These are phyloP conservation scores for Podosphaera aphanis DNA, from an alignment of 2,329 filamentous ascomycete species.

Conservation along the genomic window DNA sequence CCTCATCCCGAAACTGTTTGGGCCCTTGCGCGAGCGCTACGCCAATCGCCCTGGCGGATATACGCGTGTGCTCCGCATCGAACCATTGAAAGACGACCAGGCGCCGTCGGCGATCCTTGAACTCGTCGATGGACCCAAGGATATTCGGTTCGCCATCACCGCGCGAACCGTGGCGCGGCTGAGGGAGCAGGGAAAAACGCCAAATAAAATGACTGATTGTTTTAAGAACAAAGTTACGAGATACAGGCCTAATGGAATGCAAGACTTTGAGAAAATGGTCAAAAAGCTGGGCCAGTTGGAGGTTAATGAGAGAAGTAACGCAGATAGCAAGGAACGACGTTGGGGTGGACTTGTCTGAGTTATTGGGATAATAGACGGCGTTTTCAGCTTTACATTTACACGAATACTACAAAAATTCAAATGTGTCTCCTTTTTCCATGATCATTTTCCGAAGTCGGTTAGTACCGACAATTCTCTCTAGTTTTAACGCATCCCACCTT, in stretches of 20 bases:
- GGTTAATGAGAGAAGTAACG: conserved; percentile 14
- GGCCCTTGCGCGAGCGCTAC: conserved; percentile 60
- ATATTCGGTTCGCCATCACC: conserved; percentile 87
- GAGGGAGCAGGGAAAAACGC: conserved; percentile 26
- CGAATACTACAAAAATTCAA: conserved; percentile 64
- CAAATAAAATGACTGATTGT: conserved; percentile 47
- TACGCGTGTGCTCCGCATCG: conserved; percentile 79
- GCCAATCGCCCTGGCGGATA: conserved; percentile 63
- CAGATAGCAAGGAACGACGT: conserved; percentile 7
- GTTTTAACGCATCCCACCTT: conserved; percentile 67
- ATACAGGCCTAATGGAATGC: conserved; percentile 43
- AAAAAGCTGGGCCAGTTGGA: conserved; percentile 18
- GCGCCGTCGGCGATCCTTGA: conserved; percentile 78
- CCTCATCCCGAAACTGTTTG: conserved; percentile 70
- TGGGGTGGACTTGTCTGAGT: conserved; percentile 5
- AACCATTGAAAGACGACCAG: conserved; percentile 71
- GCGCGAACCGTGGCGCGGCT: conserved; percentile 58
- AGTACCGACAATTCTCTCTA: conserved; percentile 71
- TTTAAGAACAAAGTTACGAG: conserved; percentile 70
- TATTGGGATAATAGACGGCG: neutral
- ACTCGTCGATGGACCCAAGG: conserved; percentile 78
- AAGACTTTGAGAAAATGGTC: conserved; percentile 44
- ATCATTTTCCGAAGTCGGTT: conserved; percentile 68
- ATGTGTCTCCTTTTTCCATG: conserved; percentile 63
- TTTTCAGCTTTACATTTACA: neutral